Evolutionary conservation across 192 early-diverging fungal species (phyloP).

Genomic region (Umbelopsis sp.): DNA sequence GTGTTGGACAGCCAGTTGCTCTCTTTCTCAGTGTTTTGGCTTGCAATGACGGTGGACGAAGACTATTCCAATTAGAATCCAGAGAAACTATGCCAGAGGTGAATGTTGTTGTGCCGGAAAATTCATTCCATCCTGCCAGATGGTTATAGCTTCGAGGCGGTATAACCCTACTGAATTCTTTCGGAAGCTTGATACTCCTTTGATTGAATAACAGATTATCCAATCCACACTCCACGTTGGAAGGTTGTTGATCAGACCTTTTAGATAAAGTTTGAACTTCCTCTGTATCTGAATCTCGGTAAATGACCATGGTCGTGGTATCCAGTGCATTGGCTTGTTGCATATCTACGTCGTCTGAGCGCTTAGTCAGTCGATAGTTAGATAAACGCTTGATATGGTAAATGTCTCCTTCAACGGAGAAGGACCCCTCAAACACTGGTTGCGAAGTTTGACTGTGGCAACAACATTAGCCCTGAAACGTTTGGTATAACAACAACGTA

Average conservation of each 20-base stretch:
- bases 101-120: constrained; percentile 1
- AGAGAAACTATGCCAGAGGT: background rate
- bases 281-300: constrained; percentile 24
- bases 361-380: constrained; percentile 53
- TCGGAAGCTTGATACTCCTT: background rate
- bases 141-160: background rate
- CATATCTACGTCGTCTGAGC: constrained; percentile 47
- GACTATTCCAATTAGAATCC: background rate
- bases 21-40: background rate
- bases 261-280: background rate
- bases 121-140: background rate
- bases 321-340: background rate
- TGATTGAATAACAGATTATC: constrained; percentile 23
- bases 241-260: background rate
- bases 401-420: constrained; percentile 52
- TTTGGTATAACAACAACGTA: background rate
- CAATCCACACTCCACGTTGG: constrained; percentile 24
- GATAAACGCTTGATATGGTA: constrained; percentile 58
- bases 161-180: background rate
- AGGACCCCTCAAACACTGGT: constrained; percentile 59
- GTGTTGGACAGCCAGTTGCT: constrained; percentile 16
- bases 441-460: background rate
- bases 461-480: background rate
- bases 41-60: background rate
- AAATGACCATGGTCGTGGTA: constrained; percentile 23